Evolutionary conservation across 345 rosid genomes (phyloP).

Genomic region (Arabis hirsuta): DNA sequence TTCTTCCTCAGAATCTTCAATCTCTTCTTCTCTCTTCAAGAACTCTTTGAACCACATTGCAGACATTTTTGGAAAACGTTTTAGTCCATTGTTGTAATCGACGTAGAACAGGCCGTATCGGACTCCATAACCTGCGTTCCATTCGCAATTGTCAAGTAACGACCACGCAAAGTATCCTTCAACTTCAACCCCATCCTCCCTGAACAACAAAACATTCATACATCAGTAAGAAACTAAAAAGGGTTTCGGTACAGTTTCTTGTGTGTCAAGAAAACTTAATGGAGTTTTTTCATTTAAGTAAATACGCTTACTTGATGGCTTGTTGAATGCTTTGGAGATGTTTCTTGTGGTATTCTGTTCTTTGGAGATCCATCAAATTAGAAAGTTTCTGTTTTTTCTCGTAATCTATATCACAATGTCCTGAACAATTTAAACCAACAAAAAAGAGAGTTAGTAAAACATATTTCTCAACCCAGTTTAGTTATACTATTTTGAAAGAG

Average conservation of each 20-base stretch:
- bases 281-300: neutral
- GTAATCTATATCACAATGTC: constrained; percentile 42
- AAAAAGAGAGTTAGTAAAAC: constrained; percentile 6
- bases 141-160: constrained; percentile 67
- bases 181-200: constrained; percentile 57
- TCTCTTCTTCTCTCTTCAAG: constrained; percentile 49
- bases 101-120: constrained; percentile 59
- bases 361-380: constrained; percentile 47
- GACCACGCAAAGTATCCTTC: constrained; percentile 68
- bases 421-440: constrained; percentile 18
- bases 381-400: constrained; percentile 42
- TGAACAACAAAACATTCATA: constrained; percentile 15
- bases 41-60: constrained; percentile 68
- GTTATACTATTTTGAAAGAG: neutral
- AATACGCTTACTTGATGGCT: constrained; percentile 40
- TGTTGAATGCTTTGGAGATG: constrained; percentile 47
- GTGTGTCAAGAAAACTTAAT: constrained; percentile 2
- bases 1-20: constrained; percentile 37
- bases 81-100: constrained; percentile 55
- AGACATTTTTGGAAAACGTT: constrained; percentile 65
- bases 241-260: constrained; percentile 3
- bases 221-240: constrained; percentile 11
- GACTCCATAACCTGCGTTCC: constrained; percentile 58
- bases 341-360: constrained; percentile 47
- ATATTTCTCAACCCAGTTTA: neutral